Conservation (phyloP, 2,329 filamentous ascomycete species). For the Trichoderma endophyticum region DNA sequence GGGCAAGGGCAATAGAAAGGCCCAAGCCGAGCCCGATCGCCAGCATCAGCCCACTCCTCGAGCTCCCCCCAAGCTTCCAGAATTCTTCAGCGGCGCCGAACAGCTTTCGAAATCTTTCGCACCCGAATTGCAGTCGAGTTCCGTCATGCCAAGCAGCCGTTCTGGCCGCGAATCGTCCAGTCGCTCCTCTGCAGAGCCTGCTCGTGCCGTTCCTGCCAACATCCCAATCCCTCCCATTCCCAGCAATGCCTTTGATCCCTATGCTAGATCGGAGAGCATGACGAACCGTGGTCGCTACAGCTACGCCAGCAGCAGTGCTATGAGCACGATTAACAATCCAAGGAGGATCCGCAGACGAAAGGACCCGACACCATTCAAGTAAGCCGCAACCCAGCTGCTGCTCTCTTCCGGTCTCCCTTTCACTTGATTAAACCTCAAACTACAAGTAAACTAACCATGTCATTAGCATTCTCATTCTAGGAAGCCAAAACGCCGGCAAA, state of each 20-base stretch:
- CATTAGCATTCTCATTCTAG: slow-evolving; percentile 80
- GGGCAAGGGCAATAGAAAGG: slow-evolving; percentile 58
- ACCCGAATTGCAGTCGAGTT: slow-evolving; percentile 57
- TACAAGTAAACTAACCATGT: background rate
- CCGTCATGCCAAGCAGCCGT: slow-evolving; percentile 49
- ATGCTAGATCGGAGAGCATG: slow-evolving; percentile 88
- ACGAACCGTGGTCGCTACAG: slow-evolving; percentile 93
- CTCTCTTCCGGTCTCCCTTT: background rate
- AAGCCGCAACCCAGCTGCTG: slow-evolving; percentile 43
- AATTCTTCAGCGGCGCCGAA: slow-evolving; percentile 48
- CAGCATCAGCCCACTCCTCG: slow-evolving; percentile 48
- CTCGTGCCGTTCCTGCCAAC: slow-evolving; percentile 40
- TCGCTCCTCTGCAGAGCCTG: slow-evolving; percentile 51
- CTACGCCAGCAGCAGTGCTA: slow-evolving; percentile 88
- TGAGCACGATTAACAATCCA: slow-evolving; percentile 90
- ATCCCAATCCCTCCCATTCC: slow-evolving; percentile 58
- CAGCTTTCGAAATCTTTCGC: slow-evolving; percentile 44
- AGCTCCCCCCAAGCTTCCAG: slow-evolving; percentile 50
- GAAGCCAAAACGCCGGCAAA: slow-evolving; percentile 84
- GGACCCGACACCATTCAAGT: slow-evolving; percentile 99
- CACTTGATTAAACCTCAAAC: background rate
- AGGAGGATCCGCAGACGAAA: slow-evolving; percentile 89
- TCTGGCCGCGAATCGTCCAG: slow-evolving; percentile 25
- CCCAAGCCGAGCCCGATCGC: slow-evolving; percentile 53
- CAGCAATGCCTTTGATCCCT: slow-evolving; percentile 67